Evolutionary conservation across 768 basidiomycete species (phyloP).

Genomic region (Serendipita sp.): DNA sequence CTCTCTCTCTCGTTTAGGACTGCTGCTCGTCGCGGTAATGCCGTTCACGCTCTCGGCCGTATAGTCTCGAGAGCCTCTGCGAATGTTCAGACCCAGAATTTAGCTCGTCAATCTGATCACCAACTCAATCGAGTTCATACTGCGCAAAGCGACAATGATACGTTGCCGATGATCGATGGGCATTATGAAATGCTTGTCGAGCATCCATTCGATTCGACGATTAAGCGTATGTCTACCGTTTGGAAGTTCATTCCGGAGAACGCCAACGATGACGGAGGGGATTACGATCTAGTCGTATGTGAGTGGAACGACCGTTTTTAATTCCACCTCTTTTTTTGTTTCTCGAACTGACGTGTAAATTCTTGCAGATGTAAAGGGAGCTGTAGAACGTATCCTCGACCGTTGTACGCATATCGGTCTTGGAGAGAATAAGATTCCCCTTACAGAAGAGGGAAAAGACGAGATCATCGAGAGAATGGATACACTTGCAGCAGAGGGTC

Average conservation of each 20-base stretch:
- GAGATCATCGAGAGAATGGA: conserved; percentile 18
- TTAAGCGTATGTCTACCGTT: conserved; percentile 31
- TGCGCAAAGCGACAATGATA: background rate
- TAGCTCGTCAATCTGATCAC: background rate
- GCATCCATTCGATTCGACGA: conserved; percentile 31
- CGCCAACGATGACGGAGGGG: background rate
- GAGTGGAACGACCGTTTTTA: background rate
- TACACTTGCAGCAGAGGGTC: conserved; percentile 24
- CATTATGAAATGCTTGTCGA: conserved; percentile 2
- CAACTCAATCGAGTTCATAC: background rate
- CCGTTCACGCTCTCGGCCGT: background rate
- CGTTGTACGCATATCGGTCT: conserved; percentile 23
- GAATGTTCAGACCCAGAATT: background rate
- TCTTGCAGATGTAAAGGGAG: conserved; percentile 19
- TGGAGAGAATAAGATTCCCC: conserved; percentile 13
- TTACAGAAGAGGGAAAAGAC: conserved; percentile 16
- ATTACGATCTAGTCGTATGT: conserved; percentile 1
- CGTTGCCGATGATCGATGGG: background rate
- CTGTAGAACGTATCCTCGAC: conserved; percentile 36
- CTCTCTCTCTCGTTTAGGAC: background rate
- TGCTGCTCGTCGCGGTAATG: background rate
- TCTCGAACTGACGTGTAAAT: background rate
- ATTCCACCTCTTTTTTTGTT: background rate
- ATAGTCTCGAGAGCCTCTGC: background rate
- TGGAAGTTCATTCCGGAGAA: conserved; percentile 2